A percentile compares a stretch with the other conserved stretches of the same genome.
phyloP scores from a whole-genome alignment of 805 yeast genomes.

The Maudiozyma barnettii region DNA sequence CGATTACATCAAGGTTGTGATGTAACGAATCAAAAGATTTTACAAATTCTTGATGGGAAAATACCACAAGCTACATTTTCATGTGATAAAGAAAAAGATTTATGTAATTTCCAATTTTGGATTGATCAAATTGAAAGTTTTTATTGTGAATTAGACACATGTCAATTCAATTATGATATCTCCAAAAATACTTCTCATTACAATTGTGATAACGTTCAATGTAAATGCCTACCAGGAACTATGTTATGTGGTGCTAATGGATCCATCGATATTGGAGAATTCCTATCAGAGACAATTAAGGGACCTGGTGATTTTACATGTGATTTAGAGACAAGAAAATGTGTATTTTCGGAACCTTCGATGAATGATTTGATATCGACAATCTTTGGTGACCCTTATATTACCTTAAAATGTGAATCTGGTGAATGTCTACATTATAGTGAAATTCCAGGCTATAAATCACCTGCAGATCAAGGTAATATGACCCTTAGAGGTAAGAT shows the following conservation, averaged over 20 bases:
- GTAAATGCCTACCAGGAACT: constrained; percentile 84
- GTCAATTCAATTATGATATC: constrained; percentile 60
- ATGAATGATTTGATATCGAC: constrained; percentile 86
- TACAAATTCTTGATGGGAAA: constrained; percentile 68
- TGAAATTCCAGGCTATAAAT: constrained; percentile 82
- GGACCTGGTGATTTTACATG: constrained; percentile 94
- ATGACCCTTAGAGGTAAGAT: constrained; percentile 34
- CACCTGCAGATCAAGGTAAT: constrained; percentile 40
- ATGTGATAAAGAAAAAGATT: constrained; percentile 56
- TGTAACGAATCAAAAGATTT: constrained; percentile 81
- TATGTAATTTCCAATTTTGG: constrained; percentile 94
- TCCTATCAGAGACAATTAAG: constrained; percentile 73
- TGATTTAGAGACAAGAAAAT: constrained; percentile 48
- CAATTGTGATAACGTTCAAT: constrained; percentile 65
- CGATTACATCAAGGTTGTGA: constrained; percentile 85
- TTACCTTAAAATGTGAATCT: constrained; percentile 68
- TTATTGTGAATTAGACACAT: constrained; percentile 72
- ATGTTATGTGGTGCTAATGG: constrained; percentile 93
- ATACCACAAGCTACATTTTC: constrained; percentile 88
- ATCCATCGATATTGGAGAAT: constrained; percentile 89
- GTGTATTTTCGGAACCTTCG: constrained; percentile 86
- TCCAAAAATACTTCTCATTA: constrained; percentile 60
- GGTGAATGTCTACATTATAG: constrained; percentile 91
- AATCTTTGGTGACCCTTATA: constrained; percentile 91
- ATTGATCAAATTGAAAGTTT: constrained; percentile 83